Percentiles rank a stretch among this genome's conserved stretches.
Conservation (phyloP, 2,329 filamentous ascomycete genomes). For the Mycocentrospora acerina region DNA sequence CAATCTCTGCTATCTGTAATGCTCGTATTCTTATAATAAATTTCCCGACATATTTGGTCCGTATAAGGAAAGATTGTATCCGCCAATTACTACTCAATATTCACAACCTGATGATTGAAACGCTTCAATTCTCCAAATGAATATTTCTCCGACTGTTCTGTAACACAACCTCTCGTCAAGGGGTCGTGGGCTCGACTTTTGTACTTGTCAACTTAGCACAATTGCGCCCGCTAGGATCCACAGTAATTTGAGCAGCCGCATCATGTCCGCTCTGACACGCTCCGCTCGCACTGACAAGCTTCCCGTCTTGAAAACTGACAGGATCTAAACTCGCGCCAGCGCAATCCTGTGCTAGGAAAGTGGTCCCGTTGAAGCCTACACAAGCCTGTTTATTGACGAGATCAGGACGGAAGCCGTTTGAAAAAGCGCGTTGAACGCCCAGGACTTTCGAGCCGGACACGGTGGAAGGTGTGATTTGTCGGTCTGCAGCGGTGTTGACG, state of each 20-base stretch:
- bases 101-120: too few species aligned
- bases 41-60: too few species aligned
- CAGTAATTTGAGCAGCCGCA: conserved; percentile 12
- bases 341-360: conserved; percentile 44
- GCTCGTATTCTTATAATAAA: too few species aligned
- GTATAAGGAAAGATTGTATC: too few species aligned
- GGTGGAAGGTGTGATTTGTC: conserved; percentile 45
- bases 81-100: too few species aligned
- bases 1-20: too few species aligned
- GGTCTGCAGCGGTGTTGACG: conserved; percentile 40
- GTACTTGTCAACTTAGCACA: conserved; percentile 15
- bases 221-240: conserved; percentile 12
- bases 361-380: conserved; percentile 45
- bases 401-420: conserved; percentile 43
- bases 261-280: conserved; percentile 19
- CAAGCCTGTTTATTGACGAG: conserved; percentile 43
- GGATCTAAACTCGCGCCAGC: conserved; percentile 11
- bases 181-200: background rate
- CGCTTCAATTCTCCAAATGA: too few species aligned
- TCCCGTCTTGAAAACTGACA: conserved; percentile 12
- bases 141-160: too few species aligned
- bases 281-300: conserved; percentile 13
- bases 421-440: conserved; percentile 43
- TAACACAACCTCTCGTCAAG: too few species aligned
- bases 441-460: conserved; percentile 36